Percentiles rank a stretch among this genome's conserved stretches.
Evolutionary conservation across 208 protist genomes (phyloP).

Genomic region (Endotrypanum monterogeii): DNA sequence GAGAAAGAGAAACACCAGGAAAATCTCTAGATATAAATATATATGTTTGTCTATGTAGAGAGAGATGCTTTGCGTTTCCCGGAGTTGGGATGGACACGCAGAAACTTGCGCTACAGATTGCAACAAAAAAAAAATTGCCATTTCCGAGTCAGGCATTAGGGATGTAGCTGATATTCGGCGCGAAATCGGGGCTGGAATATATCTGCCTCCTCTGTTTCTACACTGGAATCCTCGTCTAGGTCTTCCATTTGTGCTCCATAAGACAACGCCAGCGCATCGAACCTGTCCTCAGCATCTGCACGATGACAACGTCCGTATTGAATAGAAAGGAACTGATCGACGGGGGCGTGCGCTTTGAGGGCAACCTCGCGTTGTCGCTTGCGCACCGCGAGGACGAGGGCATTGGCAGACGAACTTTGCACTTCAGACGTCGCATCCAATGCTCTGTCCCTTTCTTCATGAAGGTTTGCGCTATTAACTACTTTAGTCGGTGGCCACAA

Average conservation of each 20-base stretch:
- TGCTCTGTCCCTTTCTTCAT: background rate
- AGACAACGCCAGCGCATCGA: slow-evolving; percentile 47
- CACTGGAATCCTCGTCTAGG: slow-evolving; percentile 6
- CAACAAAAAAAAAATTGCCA: background rate
- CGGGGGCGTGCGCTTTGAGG: slow-evolving; percentile 35
- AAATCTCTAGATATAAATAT: too few species aligned
- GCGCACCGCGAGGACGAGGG: slow-evolving; percentile 19
- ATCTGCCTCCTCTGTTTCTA: slow-evolving; percentile 1
- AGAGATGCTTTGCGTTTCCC: too few species aligned
- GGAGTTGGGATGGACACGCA: too few species aligned
- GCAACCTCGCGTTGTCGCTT: slow-evolving; percentile 57
- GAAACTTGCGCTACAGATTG: too few species aligned
- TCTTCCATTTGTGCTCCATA: slow-evolving; percentile 41
- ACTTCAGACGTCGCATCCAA: background rate
- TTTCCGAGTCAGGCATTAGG: background rate
- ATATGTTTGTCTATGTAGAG: too few species aligned
- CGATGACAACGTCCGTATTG: slow-evolving; percentile 59
- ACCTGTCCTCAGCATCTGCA: slow-evolving; percentile 48
- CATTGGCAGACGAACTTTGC: background rate
- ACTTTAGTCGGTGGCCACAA: background rate
- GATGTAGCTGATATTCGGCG: slow-evolving; percentile 2
- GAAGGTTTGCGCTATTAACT: background rate
- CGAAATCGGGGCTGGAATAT: slow-evolving; percentile 20
- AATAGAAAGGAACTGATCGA: slow-evolving; percentile 60
- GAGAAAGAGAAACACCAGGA: too few species aligned